Base-by-base conservation (phyloP, 306 rosid species). In the Medicago arabica region DNA sequence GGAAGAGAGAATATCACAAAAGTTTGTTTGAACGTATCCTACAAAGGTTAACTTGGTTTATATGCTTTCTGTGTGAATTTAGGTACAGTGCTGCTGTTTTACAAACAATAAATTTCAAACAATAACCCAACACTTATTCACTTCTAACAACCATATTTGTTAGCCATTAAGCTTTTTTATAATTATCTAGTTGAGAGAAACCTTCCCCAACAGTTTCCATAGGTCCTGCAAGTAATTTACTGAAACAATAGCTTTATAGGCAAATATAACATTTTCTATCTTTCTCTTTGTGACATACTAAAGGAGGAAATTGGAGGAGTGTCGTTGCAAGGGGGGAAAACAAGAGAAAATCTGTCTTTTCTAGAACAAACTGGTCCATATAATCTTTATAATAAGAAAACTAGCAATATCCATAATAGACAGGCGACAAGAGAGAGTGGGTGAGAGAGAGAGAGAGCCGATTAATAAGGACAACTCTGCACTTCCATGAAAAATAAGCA, bases 101-200 rank as follows among this genome's bases (percentile, higher is more conserved):
- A 43, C 54, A 25, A 11, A 11, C 67, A 57, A 57, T 23, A 17
- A 43, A 74, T 41, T 60, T 74, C 31, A 65, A 65, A 65, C 8
- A 19, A 6, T 9, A 40, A 10, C 34, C 31, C 4, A 43, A 73
- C 31, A 25, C 59, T 1, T 50, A 41, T 43, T 41, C 23, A 19
- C 60, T 55, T 55, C 68, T 76, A 76, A 69, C 50, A 67, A 11
- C 62, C 40, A 23, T 54, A 2, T 67, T 28, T 55, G 31, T 44
- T 17, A 25, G 47, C 13, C 54, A 25, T 51, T 51, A 54, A 15
- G 55, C 58, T 5, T 41, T 49, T 18, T 55, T 19, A 18, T 10
- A 17, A 21, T 18, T 47, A 62, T 65, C 44, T 12, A 66, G 66
- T 19, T 23, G 25, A 53, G 57, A 76, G 66, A 65, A 65, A 54